Evolutionary conservation across 2,329 filamentous ascomycete species (phyloP).

Genomic region (Sclerotinia nivalis): DNA sequence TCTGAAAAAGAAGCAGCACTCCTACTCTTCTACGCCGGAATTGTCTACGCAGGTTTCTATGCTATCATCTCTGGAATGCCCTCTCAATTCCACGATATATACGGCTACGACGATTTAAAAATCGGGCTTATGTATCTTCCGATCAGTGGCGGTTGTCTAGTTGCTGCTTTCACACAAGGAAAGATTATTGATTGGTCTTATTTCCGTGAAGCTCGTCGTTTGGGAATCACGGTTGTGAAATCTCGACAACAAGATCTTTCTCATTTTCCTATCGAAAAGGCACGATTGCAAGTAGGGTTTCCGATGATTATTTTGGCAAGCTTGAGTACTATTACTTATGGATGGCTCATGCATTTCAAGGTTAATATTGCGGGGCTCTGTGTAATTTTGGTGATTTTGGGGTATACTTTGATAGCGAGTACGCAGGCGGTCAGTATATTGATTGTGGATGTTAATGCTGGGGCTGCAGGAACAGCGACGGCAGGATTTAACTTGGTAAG

Average conservation of each 20-base stretch:
- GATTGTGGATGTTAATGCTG: slow-evolving; percentile 57
- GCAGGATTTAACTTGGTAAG: slow-evolving; percentile 58
- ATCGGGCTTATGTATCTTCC: slow-evolving; percentile 41
- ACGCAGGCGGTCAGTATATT: slow-evolving; percentile 54
- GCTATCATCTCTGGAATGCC: slow-evolving; percentile 51
- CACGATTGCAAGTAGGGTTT: slow-evolving; percentile 51
- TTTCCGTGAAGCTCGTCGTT: slow-evolving; percentile 55
- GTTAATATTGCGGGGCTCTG: slow-evolving; percentile 50
- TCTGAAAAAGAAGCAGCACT: slow-evolving; percentile 48
- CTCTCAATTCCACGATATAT: slow-evolving; percentile 42
- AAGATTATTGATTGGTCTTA: slow-evolving; percentile 63
- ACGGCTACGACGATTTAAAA: slow-evolving; percentile 30
- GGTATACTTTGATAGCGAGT: slow-evolving; percentile 53
- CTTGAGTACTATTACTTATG: slow-evolving; percentile 51
- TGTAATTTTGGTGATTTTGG: slow-evolving; percentile 50
- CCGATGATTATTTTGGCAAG: slow-evolving; percentile 54
- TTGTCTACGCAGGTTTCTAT: slow-evolving; percentile 57
- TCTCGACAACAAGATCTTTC: slow-evolving; percentile 53
- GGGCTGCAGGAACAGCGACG: slow-evolving; percentile 53
- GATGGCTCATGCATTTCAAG: slow-evolving; percentile 51
- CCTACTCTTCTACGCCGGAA: slow-evolving; percentile 46
- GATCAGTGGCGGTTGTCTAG: slow-evolving; percentile 48
- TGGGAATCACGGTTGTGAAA: slow-evolving; percentile 55
- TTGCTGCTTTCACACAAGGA: slow-evolving; percentile 54
- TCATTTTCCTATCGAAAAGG: slow-evolving; percentile 54